Percentiles rank a stretch among this genome's conserved stretches.
Conservation (phyloP, 164 flowering plant genomes). For the Taxillus chinensis region DNA sequence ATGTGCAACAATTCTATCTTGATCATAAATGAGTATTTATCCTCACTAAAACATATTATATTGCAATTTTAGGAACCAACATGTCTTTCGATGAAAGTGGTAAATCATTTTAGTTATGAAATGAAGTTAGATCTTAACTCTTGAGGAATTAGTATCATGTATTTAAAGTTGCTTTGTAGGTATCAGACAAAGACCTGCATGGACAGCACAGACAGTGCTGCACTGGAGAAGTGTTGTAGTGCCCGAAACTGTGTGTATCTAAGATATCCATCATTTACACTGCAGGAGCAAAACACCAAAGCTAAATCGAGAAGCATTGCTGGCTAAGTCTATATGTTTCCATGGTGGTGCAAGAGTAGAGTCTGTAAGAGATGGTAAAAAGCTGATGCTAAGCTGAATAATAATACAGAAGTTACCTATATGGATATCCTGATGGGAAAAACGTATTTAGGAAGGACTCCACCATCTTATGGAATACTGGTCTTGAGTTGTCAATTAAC, state of each 20-base stretch:
- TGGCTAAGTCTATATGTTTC: no score
- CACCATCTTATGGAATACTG: constrained; percentile 33
- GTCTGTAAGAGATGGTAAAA: no score
- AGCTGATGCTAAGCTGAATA: no score
- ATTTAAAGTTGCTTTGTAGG: not conserved
- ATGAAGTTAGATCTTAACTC: no score
- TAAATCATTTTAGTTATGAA: no score
- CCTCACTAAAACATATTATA: not conserved
- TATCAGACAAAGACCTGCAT: constrained; percentile 78
- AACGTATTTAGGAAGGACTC: constrained; percentile 79
- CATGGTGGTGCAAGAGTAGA: no score
- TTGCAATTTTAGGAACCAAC: no score
- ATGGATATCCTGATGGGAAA: constrained; percentile 93
- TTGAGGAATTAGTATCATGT: not conserved
- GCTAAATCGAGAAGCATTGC: not conserved
- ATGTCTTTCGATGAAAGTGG: no score
- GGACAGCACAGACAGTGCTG: constrained; percentile 84
- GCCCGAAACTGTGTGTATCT: constrained; percentile 90
- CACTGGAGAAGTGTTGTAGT: constrained; percentile 82
- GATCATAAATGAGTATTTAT: no score
- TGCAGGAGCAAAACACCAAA: constrained; percentile 22
- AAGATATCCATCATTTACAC: constrained; percentile 92
- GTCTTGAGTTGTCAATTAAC: constrained; percentile 60
- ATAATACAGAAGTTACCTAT: constrained; percentile 65
- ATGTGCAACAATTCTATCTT: not conserved